These are phyloP conservation scores for Odontarrhena argentea DNA, from an alignment of 345 rosid genomes.

Conservation along the genomic window DNA sequence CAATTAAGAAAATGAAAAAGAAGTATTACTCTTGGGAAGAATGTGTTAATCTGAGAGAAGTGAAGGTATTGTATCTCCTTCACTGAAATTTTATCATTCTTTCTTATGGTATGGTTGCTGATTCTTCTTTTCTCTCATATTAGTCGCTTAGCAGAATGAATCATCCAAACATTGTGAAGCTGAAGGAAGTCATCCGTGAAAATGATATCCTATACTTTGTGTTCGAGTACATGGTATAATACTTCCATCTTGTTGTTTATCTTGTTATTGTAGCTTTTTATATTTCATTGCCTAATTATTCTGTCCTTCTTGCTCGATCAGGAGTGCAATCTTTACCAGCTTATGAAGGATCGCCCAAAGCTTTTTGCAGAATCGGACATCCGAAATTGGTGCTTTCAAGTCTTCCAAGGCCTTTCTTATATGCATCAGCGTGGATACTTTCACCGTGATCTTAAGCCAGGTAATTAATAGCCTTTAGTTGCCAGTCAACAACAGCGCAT, in stretches of 20 bases:
- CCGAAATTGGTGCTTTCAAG: constrained; percentile 96
- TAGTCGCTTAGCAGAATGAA: constrained; percentile 85
- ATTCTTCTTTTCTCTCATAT: constrained; percentile 25
- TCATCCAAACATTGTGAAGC: constrained; percentile 96
- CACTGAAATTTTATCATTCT: neutral
- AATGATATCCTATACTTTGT: constrained; percentile 80
- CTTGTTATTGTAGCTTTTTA: constrained; percentile 7
- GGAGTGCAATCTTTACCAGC: constrained; percentile 94
- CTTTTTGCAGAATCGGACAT: constrained; percentile 76
- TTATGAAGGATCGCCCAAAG: constrained; percentile 78
- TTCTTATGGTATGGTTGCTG: constrained; percentile 12
- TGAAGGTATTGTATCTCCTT: constrained; percentile 61
- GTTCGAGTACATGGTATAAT: constrained; percentile 90
- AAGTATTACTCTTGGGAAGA: constrained; percentile 95
- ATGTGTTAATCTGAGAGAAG: constrained; percentile 91
- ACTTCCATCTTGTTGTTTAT: constrained; percentile 23
- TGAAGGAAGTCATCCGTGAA: constrained; percentile 94
- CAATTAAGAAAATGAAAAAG: constrained; percentile 95
- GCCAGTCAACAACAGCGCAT: constrained; percentile 18
- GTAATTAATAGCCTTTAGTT: constrained; percentile 46
- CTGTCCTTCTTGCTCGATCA: constrained; percentile 35
- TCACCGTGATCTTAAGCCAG: constrained; percentile 99
- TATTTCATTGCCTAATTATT: neutral
- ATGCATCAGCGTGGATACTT: constrained; percentile 95
- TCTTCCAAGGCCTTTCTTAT: constrained; percentile 92